Conservation (phyloP, 2,329 filamentous ascomycete species). For the Sclerotinia trifoliorum region DNA sequence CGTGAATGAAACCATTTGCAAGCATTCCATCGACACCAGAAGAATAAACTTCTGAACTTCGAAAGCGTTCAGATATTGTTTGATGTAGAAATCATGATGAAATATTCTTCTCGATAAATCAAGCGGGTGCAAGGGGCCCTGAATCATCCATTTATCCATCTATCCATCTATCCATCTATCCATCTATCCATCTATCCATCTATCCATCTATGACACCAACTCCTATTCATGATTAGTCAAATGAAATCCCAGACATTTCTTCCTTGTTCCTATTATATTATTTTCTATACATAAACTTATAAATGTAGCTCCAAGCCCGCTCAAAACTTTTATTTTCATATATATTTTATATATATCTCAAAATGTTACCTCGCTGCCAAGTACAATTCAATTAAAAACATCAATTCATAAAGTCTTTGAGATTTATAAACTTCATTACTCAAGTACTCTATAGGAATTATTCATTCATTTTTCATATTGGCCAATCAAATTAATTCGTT, state of each 20-base stretch:
- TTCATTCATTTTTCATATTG: background rate
- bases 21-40: too few relatives aligned
- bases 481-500: slow-evolving; percentile 1
- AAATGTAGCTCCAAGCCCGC: slow-evolving; percentile 4
- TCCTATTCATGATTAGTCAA: background rate
- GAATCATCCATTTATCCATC: too few relatives aligned
- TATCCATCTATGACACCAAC: too few relatives aligned
- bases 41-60: background rate
- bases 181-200: too few relatives aligned
- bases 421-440: background rate
- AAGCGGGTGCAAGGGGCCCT: background rate
- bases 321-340: background rate
- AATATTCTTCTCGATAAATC: background rate
- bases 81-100: too few relatives aligned
- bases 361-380: background rate
- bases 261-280: background rate
- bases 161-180: too few relatives aligned
- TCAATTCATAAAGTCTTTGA: background rate
- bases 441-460: background rate
- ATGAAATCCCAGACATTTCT: background rate
- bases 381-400: background rate
- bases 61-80: too few relatives aligned
- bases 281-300: background rate
- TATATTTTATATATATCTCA: background rate
- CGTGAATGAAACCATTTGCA: background rate